A percentile compares a stretch with the other conserved stretches of the same genome.
Conservation (phyloP, 345 rosid genomes). For the Melastoma malabathricum region DNA sequence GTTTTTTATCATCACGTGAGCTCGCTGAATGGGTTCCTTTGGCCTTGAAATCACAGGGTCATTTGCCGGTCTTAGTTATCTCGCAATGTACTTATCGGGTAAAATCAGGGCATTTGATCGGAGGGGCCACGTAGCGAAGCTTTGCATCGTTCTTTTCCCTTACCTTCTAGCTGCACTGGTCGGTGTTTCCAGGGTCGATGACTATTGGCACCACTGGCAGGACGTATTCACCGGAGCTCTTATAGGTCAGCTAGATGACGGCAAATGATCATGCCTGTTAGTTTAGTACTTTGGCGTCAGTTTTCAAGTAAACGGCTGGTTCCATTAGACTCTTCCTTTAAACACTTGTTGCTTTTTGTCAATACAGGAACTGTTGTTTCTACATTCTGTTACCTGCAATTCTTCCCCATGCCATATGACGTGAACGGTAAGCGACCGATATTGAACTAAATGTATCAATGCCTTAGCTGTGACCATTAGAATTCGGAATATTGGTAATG, state of each 20-base stretch:
- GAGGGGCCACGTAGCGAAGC: slow-evolving; percentile 30
- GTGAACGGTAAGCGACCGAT: neutral
- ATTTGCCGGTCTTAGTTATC: slow-evolving; percentile 31
- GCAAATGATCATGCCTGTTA: too few relatives aligned
- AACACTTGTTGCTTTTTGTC: too few relatives aligned
- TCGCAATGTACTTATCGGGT: slow-evolving; percentile 32
- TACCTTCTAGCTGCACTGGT: slow-evolving; percentile 23
- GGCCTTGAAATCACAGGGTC: slow-evolving; percentile 19
- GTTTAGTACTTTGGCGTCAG: too few relatives aligned
- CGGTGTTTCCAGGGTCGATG: slow-evolving; percentile 33
- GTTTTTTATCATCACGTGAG: neutral
- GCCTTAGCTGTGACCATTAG: too few relatives aligned
- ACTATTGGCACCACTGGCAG: slow-evolving; percentile 37
- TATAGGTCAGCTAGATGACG: slow-evolving; percentile 11
- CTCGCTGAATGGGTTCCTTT: neutral
- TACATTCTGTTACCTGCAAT: slow-evolving; percentile 9
- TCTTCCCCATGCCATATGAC: slow-evolving; percentile 8
- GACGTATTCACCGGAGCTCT: slow-evolving; percentile 36
- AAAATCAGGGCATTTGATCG: slow-evolving; percentile 27
- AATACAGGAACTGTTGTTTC: neutral
- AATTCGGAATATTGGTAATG: too few relatives aligned
- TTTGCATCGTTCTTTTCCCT: slow-evolving; percentile 23
- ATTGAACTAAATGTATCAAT: too few relatives aligned
- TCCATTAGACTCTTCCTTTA: too few relatives aligned
- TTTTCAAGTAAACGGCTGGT: too few relatives aligned